Conservation (phyloP, 768 basidiomycete genomes). For the Candolleomyces efflorescens region DNA sequence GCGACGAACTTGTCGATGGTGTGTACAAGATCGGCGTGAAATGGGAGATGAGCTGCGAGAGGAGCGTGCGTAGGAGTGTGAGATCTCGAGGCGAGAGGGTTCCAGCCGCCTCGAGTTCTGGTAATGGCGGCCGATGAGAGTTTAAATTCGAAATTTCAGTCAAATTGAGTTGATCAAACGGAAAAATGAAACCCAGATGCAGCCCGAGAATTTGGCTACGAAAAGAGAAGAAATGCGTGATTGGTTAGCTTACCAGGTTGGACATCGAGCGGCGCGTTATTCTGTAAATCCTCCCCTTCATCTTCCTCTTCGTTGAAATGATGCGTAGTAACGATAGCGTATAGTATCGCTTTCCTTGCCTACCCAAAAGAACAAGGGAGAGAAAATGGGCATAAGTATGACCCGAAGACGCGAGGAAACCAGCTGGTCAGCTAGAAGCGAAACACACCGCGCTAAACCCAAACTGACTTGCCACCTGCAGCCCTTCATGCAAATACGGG, state of each 20-base stretch:
- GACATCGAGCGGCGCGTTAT: background rate
- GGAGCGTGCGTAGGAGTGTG: conserved; percentile 40
- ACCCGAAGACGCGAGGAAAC: background rate
- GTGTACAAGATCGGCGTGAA: conserved; percentile 76
- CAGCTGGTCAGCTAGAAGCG: background rate
- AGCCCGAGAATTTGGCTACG: no score
- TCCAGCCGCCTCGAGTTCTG: conserved; percentile 2
- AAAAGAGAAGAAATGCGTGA: no score
- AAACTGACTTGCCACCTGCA: conserved; percentile 47
- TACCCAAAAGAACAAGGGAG: no score
- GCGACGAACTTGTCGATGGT: conserved; percentile 52
- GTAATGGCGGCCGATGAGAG: no score
- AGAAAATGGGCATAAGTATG: conserved; percentile 34
- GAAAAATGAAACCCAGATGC: no score
- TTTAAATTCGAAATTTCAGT: background rate
- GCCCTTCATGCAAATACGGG: conserved; percentile 42
- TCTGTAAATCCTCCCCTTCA: conserved; percentile 8
- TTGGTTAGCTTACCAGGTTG: no score
- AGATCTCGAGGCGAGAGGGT: conserved; percentile 26
- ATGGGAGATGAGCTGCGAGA: conserved; percentile 55
- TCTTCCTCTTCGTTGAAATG: conserved; percentile 46
- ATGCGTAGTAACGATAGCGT: conserved; percentile 55
- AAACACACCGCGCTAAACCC: conserved; percentile 45
- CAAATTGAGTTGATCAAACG: background rate
- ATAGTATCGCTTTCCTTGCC: conserved; percentile 52